phyloP scores from a whole-genome alignment of 352 stramenopile species.

The Phytopythium montanum region DNA sequence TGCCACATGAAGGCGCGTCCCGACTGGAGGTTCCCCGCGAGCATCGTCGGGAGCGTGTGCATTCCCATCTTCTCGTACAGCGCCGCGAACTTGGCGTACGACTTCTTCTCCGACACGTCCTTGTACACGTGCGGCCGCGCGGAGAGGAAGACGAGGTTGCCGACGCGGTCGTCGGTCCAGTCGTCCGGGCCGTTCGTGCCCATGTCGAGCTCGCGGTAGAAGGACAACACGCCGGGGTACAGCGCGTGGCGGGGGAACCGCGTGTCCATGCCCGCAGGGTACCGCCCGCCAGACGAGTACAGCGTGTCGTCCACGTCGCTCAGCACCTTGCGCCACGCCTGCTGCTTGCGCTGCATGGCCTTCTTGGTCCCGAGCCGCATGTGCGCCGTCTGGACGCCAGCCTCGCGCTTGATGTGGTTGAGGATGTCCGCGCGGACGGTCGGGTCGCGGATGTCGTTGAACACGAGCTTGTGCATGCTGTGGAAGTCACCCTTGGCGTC shows the following conservation, averaged over 20 bases:
- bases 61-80: conserved; percentile 91
- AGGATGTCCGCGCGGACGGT: conserved; percentile 93
- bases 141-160: conserved; percentile 98
- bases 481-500: conserved; percentile 96
- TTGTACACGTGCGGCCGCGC: conserved; percentile 99
- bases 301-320: conserved; percentile 99
- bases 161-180: conserved; percentile 86
- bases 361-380: conserved; percentile 89
- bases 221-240: conserved; percentile 97
- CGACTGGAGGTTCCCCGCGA: conserved; percentile 93
- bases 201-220: conserved; percentile 98
- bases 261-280: conserved; percentile 94
- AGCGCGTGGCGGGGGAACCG: conserved; percentile 91
- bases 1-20: conserved; percentile 95
- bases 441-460: conserved; percentile 91
- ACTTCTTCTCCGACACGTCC: conserved; percentile 97
- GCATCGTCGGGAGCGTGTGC: conserved; percentile 94
- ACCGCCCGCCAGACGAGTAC: conserved; percentile 93
- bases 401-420: conserved; percentile 94
- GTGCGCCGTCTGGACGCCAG: conserved; percentile 92
- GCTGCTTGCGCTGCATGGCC: conserved; percentile 68
- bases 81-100: conserved; percentile 96
- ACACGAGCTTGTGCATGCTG: conserved; percentile 98
- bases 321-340: conserved; percentile 97
- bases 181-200: conserved; percentile 88